These are phyloP conservation scores for Sophora flavescens DNA, from an alignment of 306 rosid species.

Conservation along the genomic window DNA sequence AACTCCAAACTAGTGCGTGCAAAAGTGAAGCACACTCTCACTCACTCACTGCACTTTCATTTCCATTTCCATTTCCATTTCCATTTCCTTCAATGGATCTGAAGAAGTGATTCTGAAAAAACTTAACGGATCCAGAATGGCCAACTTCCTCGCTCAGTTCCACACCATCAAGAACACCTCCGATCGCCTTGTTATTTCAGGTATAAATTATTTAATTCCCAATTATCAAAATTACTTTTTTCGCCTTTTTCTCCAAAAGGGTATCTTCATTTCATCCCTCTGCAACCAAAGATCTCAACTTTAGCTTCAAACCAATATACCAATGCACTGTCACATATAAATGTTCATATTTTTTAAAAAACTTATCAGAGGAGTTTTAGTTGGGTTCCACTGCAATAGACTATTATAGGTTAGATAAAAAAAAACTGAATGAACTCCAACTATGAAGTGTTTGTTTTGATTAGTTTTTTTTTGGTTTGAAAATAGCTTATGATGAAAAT, in stretches of 20 bases:
- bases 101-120: slow-evolving; percentile 41
- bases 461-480: too few relatives aligned
- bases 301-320: slow-evolving; percentile 2
- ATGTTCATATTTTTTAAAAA: not conserved
- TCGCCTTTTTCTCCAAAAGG: not conserved
- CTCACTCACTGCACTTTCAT: slow-evolving; percentile 34
- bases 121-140: slow-evolving; percentile 71
- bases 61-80: not conserved
- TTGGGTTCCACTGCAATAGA: slow-evolving; percentile 22
- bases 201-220: slow-evolving; percentile 34
- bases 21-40: slow-evolving; percentile 39
- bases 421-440: not conserved
- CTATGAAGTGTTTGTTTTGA: not conserved
- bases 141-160: slow-evolving; percentile 96
- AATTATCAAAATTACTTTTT: not conserved
- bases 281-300: slow-evolving; percentile 50
- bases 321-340: slow-evolving; percentile 24
- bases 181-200: slow-evolving; percentile 93
- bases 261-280: slow-evolving; percentile 27
- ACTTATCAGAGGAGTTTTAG: slow-evolving; percentile 13
- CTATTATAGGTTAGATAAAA: slow-evolving; percentile 6
- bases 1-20: slow-evolving; percentile 16
- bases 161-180: slow-evolving; percentile 84
- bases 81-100: slow-evolving; percentile 49
- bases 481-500: not conserved